Conservation (phyloP, 306 rosid species). For the Vigna trinervia region DNA sequence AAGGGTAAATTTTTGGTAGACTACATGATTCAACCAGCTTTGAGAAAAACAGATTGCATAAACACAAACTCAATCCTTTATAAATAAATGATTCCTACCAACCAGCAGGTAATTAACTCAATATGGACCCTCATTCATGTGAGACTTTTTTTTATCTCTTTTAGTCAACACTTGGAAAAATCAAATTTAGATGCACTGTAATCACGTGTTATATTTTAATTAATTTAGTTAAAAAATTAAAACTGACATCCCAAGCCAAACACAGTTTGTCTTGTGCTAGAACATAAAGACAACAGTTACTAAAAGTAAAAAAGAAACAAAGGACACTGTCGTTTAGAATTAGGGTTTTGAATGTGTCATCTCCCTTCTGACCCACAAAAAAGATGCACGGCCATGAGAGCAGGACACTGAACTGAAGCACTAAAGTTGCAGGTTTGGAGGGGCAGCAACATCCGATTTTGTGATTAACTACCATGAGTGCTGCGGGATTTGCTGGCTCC, state of each 20-base stretch:
- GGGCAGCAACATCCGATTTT: neutral
- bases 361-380: too few relatives aligned
- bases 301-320: neutral
- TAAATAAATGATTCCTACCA: neutral
- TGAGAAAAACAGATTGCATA: constrained; percentile 11
- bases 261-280: too few relatives aligned
- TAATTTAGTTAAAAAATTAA: too few relatives aligned
- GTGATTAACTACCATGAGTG: neutral
- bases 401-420: neutral
- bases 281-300: too few relatives aligned
- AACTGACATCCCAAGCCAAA: neutral
- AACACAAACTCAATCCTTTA: neutral
- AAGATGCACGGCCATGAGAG: too few relatives aligned
- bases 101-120: constrained; percentile 11
- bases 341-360: too few relatives aligned
- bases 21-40: constrained; percentile 25
- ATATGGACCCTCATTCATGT: neutral
- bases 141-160: too few relatives aligned
- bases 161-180: too few relatives aligned
- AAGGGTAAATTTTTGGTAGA: constrained; percentile 28
- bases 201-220: too few relatives aligned
- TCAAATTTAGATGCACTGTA: too few relatives aligned
- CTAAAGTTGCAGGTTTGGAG: neutral
- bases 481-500: neutral
- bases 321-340: too few relatives aligned